A percentile compares a stretch with the other conserved stretches of the same genome.
Conservation (phyloP, 352 stramenopile species). For the Aphanomyces astaci region DNA sequence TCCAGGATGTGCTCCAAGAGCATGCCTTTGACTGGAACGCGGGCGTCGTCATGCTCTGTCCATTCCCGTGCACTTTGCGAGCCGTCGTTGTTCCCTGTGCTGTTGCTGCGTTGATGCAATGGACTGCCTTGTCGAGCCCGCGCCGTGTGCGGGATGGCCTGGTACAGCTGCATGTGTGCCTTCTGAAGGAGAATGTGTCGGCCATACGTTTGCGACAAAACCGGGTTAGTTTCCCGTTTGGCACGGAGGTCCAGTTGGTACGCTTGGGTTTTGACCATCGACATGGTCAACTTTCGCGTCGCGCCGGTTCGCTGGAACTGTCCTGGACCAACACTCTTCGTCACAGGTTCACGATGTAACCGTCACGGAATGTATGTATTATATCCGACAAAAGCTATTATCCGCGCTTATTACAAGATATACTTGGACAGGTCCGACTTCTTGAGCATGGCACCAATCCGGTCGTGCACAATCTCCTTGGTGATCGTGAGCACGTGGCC, state of each 20-base stretch:
- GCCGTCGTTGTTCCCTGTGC: neutral
- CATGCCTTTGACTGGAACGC: neutral
- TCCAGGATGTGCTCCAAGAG: neutral
- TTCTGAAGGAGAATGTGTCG: constrained; percentile 14
- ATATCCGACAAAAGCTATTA: no score
- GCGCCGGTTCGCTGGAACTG: no score
- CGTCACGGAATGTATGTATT: no score
- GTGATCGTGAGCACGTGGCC: constrained; percentile 86
- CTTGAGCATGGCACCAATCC: constrained; percentile 91
- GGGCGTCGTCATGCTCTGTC: neutral
- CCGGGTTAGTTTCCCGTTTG: neutral
- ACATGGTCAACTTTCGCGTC: no score
- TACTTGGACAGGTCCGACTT: constrained; percentile 97
- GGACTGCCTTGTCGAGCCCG: neutral
- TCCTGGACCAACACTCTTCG: no score
- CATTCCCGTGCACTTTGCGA: neutral
- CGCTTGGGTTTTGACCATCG: neutral
- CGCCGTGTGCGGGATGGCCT: neutral
- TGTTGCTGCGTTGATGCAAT: neutral
- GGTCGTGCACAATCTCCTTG: constrained; percentile 91
- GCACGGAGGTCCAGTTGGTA: constrained; percentile 11
- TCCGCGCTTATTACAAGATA: constrained; percentile 98
- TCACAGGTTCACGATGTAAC: no score
- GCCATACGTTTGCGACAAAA: constrained; percentile 15
- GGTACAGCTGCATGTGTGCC: neutral